Conservation (phyloP, 108 stramenopile genomes). For the Stephanodiscus triporus region DNA sequence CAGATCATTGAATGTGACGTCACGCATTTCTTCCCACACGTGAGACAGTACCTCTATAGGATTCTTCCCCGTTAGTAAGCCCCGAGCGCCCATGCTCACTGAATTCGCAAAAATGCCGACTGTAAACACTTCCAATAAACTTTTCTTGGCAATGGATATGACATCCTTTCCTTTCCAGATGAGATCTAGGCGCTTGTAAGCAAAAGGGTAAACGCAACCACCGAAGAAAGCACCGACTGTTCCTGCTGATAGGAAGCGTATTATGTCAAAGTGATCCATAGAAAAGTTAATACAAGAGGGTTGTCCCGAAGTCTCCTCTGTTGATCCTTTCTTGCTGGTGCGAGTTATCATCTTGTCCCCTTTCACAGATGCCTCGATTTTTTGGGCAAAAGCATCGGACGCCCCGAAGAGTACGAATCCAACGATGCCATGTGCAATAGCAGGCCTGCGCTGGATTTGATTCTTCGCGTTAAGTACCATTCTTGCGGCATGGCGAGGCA, state of each 20-base stretch:
- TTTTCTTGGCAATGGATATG: slow-evolving; percentile 46
- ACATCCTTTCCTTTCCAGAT: slow-evolving; percentile 44
- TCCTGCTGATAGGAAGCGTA: slow-evolving; percentile 43
- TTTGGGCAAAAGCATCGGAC: slow-evolving; percentile 16
- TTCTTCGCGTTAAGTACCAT: neutral
- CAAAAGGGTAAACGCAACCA: slow-evolving; percentile 59
- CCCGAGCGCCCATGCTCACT: slow-evolving; percentile 54
- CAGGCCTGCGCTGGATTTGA: slow-evolving; percentile 1
- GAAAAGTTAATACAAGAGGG: neutral
- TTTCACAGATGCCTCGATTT: slow-evolving; percentile 6
- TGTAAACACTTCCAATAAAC: slow-evolving; percentile 54
- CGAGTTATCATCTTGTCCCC: neutral
- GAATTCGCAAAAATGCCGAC: slow-evolving; percentile 65
- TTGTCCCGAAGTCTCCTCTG: neutral
- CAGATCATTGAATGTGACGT: slow-evolving; percentile 58
- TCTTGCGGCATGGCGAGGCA: slow-evolving; percentile 6
- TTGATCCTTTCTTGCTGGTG: neutral
- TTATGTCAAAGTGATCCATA: slow-evolving; percentile 1
- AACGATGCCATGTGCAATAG: slow-evolving; percentile 6
- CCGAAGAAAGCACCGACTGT: slow-evolving; percentile 50
- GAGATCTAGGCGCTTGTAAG: slow-evolving; percentile 51
- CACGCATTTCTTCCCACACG: slow-evolving; percentile 51
- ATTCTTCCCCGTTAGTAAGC: slow-evolving; percentile 23
- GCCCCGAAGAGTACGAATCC: slow-evolving; percentile 15
- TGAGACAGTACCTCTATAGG: slow-evolving; percentile 37